Evolutionary conservation across 2,329 filamentous ascomycete genomes (phyloP).

Genomic region (Fusarium foetens): DNA sequence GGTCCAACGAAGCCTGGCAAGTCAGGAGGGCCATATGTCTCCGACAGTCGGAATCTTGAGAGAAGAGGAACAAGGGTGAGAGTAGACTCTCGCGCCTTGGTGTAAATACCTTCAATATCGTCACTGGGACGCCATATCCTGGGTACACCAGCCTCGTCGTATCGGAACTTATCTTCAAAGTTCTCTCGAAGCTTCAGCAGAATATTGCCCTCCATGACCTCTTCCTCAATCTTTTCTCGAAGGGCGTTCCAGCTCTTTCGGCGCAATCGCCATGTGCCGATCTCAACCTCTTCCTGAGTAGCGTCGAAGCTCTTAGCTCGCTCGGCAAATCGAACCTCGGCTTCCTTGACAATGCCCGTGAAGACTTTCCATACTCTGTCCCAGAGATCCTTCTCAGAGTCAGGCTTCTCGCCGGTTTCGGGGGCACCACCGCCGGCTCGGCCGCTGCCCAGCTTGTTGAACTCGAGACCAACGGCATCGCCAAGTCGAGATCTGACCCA

Average conservation of each 20-base stretch:
- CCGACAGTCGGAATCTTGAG: constrained; percentile 80
- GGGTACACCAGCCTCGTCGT: constrained; percentile 93
- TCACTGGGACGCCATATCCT: constrained; percentile 97
- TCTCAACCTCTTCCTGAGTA: constrained; percentile 87
- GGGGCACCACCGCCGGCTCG: constrained; percentile 84
- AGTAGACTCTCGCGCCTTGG: constrained; percentile 89
- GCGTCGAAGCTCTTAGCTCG: constrained; percentile 94
- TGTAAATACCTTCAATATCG: constrained; percentile 97
- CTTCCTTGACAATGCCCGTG: constrained; percentile 81
- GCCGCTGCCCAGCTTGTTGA: constrained; percentile 94
- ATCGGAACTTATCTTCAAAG: constrained; percentile 99
- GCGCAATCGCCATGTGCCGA: constrained; percentile 90
- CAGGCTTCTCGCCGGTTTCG: constrained; percentile 77
- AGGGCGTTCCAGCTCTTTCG: constrained; percentile 95
- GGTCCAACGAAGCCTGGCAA: constrained; percentile 84
- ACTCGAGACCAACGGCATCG: constrained; percentile 90
- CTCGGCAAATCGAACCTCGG: constrained; percentile 85
- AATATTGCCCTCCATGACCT: constrained; percentile 97
- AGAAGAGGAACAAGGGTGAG: constrained; percentile 90
- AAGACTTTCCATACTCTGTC: constrained; percentile 94
- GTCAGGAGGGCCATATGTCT: constrained; percentile 81
- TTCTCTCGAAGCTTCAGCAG: constrained; percentile 95
- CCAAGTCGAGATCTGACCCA: constrained; percentile 91
- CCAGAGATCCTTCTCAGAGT: constrained; percentile 88
- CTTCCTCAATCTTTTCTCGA: constrained; percentile 91